Evolutionary conservation across 2,329 filamentous ascomycete species (phyloP), one percentile per base, ranked within the genome.

Genomic region (Ilyonectria sp.): DNA sequence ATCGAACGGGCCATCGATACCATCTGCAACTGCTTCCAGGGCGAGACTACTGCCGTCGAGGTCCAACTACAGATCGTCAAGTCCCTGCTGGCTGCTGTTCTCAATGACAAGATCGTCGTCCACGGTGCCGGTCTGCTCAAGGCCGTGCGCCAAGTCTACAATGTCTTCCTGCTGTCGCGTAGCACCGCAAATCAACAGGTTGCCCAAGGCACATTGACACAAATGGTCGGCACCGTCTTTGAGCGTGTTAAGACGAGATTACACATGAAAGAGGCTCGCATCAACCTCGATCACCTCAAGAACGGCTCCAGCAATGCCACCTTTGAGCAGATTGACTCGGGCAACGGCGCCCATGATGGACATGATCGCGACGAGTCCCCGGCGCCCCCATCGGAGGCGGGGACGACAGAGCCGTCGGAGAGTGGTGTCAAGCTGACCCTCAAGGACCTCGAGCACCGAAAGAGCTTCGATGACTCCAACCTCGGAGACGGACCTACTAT

Each of bases 201-300:
- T 56, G 97, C 97, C 1, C 97, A 99, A 80, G 96, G 96, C 3
- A 98, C 96, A 4, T 85, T 99, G 77, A 97, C 95, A 4, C 96
- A 99, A 82, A 99, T 99, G 96, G 94, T 98, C 44, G 95, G 95
- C 71, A 98, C 95, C 1, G 96, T 99, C 3, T 99, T 99, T 76
- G 96, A 99, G 81, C 87, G 96, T 69, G 95, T 99, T 71, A 97
- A 96, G 83, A 89, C 89, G 1, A 89, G 96, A 60, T 84, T 99
- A 69, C 92, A 95, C 65, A 90, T 94, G 85, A 98, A 97, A 80
- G 95, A 98, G 78, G 87, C 93, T 40, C 89, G 94, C 21, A 75
- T 92, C 63, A 90, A 87, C 73, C 79, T 90, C 10, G 79, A 82
- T 21, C 87, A 84, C 69, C 80, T 88, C 31, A 87, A 85, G 73